These are phyloP conservation scores for Mucor circinelloides DNA, from an alignment of 371 early-diverging fungal genomes.

Conservation along the genomic window DNA sequence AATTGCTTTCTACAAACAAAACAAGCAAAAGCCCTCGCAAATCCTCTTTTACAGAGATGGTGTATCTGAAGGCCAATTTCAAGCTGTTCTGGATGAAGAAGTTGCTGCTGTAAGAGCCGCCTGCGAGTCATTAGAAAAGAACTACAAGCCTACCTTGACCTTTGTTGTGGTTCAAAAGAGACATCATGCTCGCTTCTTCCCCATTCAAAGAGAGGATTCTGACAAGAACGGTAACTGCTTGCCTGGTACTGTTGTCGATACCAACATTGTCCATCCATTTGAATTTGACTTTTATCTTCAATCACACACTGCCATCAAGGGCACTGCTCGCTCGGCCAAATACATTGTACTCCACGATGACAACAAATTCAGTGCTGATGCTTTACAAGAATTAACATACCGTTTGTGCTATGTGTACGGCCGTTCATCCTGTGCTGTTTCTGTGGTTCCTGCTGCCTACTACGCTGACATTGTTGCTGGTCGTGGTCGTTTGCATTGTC, in stretches of 20 bases:
- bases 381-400: constrained; percentile 88
- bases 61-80: constrained; percentile 92
- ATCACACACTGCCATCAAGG: constrained; percentile 90
- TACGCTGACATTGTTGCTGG: constrained; percentile 91
- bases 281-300: constrained; percentile 91
- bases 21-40: constrained; percentile 76
- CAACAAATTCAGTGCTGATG: constrained; percentile 75
- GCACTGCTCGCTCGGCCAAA: constrained; percentile 89
- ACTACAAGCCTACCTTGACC: constrained; percentile 84
- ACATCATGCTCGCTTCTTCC: constrained; percentile 95
- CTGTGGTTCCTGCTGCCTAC: constrained; percentile 85
- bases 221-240: constrained; percentile 45
- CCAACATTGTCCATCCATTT: constrained; percentile 78
- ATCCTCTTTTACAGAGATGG: constrained; percentile 95
- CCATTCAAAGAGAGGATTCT: constrained; percentile 58
- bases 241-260: constrained; percentile 95
- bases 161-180: constrained; percentile 95
- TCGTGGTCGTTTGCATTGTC: constrained; percentile 79
- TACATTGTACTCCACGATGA: constrained; percentile 90
- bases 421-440: constrained; percentile 80
- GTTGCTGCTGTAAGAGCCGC: constrained; percentile 79
- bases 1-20: constrained; percentile 75
- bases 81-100: constrained; percentile 77
- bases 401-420: constrained; percentile 89
- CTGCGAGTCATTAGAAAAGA: constrained; percentile 65